phyloP scores from a whole-genome alignment of 164 flowering plant species.

The Chimonanthus salicifolius region DNA sequence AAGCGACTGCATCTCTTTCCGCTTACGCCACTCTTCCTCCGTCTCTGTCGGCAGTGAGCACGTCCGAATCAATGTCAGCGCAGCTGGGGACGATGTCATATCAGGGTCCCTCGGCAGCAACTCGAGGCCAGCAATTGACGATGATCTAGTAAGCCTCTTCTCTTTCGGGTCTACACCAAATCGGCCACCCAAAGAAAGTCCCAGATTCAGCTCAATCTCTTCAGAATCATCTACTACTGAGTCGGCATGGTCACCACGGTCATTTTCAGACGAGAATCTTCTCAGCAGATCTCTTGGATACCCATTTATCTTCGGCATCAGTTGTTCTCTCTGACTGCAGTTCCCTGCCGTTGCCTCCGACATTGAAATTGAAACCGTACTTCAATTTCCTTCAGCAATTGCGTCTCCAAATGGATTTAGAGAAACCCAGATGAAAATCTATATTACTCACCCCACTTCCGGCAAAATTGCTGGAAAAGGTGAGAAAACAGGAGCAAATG shows the following conservation, averaged over 20 bases:
- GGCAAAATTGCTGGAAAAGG: background rate
- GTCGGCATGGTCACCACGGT: background rate
- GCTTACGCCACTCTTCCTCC: conserved; percentile 83
- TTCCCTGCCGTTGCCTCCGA: background rate
- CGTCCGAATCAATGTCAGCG: conserved; percentile 40
- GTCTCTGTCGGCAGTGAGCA: conserved; percentile 78
- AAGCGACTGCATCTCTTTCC: conserved; percentile 77
- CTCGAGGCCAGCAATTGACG: conserved; percentile 55
- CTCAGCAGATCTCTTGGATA: conserved; percentile 61
- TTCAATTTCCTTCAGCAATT: background rate
- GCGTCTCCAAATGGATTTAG: background rate
- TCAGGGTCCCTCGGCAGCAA: conserved; percentile 39
- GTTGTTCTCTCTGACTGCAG: conserved; percentile 20
- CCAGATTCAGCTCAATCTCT: conserved; percentile 74
- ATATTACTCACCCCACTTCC: background rate
- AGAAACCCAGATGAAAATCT: background rate
- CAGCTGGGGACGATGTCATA: conserved; percentile 6
- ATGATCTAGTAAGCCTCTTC: conserved; percentile 44
- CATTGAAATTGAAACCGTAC: background rate
- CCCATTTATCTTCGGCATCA: conserved; percentile 16
- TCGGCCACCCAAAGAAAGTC: conserved; percentile 78
- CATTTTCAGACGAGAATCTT: conserved; percentile 37
- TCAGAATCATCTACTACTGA: conserved; percentile 19
- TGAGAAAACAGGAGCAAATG: background rate
- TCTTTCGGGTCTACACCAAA: conserved; percentile 68